Base-by-base conservation (phyloP, 352 stramenopile genomes). In the Phytophthora brassicae region DNA sequence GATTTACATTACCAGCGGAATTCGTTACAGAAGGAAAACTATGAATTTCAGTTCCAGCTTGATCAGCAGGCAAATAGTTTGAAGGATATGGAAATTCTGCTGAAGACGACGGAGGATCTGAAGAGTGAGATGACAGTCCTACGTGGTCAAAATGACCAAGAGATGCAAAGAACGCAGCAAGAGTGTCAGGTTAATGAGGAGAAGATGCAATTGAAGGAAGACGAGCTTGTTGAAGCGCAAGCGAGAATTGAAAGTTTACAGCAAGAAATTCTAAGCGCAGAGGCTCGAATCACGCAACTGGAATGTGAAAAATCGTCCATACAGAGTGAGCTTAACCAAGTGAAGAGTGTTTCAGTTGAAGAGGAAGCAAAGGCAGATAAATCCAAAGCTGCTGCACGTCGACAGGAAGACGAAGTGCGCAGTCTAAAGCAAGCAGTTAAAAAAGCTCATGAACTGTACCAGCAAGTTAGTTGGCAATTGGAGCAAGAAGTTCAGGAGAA, bases 1-100 rank as follows among this genome's bases (percentile, higher is more conserved):
- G 78, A 90, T 28, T 51, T 92, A 24, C 80, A 89, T 35, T 90
- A 79, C 55, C 82, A 90, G 58, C 74, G 82, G 1, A 92, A 86
- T 31, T 59, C 77, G 20, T 64, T 92, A 17, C 82, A 92, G 41
- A 85, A 88, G 47, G 80, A 92, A 20, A 90, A 87, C 50, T 89
- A 90, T 52, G 80, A 86, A 23, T 74, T 90, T 11, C 82, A 92
- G 53, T 82, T 75, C 46, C 72, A 87, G 46, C 39, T 92, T 0
- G 78, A 92, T 49, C 66, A 88, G 28, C 81, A 89, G 16, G 72
- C 70, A 3, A 58, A 36, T 24, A 66, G 70, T 14, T 71, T 91
- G 16, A 70, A 72, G 39, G 70, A 90, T 19, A 79, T 86, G 72
- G 66, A 78, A 3, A 23, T 46, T 42, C 42, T 86, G 2, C 39